Evolutionary conservation across 2,329 filamentous ascomycete species (phyloP).

Genomic region (Didymella pomorum): DNA sequence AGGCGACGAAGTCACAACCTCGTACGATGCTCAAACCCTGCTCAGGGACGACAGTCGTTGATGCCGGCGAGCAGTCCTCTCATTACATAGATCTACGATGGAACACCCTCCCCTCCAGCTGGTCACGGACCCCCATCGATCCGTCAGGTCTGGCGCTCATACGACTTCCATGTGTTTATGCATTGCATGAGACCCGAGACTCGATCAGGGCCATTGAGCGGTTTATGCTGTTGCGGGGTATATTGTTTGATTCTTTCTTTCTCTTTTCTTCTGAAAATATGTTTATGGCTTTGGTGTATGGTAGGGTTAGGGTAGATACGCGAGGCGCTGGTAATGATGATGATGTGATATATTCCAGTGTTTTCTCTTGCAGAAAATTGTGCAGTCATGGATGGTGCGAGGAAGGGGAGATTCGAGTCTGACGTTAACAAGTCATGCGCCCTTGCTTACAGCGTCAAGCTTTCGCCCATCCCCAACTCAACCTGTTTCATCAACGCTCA

Average conservation of each 20-base stretch:
- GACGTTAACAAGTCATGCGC: not conserved
- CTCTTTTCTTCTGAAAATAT: not conserved
- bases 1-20: conserved; percentile 5
- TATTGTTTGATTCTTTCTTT: not conserved
- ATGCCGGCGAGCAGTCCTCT: not conserved
- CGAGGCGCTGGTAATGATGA: conserved; percentile 5
- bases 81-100: conserved; percentile 34
- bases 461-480: not conserved
- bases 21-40: not conserved
- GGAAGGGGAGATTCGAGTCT: not conserved
- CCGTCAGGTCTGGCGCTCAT: conserved; percentile 38
- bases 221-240: conserved; percentile 3
- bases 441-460: not conserved
- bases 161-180: conserved; percentile 28
- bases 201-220: conserved; percentile 12
- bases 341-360: not conserved
- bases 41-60: not conserved
- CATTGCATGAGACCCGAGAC: conserved; percentile 19
- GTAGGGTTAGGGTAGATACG: conserved; percentile 1
- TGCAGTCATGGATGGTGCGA: not conserved
- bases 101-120: conserved; percentile 34
- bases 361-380: not conserved
- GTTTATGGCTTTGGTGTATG: not conserved
- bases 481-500: too few species aligned
- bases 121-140: conserved; percentile 30